Base-by-base conservation (phyloP, 352 stramenopile genomes). In the Elongisporangium prolatum region DNA sequence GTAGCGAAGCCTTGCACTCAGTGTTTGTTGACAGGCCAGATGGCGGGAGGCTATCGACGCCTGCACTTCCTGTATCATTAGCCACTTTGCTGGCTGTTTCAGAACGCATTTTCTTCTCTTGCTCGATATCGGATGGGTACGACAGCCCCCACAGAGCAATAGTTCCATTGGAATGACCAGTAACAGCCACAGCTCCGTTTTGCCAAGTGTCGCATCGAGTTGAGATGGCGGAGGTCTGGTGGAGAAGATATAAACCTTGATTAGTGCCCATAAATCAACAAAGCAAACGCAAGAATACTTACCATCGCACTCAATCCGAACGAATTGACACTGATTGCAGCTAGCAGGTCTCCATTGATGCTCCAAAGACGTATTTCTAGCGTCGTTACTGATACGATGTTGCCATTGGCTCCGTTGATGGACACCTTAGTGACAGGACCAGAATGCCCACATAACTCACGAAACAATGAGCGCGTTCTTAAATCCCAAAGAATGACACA, bases 181-280 rank as follows among this genome's bases (percentile, higher is more conserved):
- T 93, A 13, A 86, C 72, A 0, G 72, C 74, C 9, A 90, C 74
- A 18, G 90, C 80, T 3, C 84, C 84, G 48, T 59, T 72, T 50
- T 93, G 84, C 84, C 84, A 93, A 3, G 64, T 71, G 21, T 93
- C 84, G 21, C 84, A 93, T 22, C 69, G 68, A n/a, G 84, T 91
- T 14, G 77, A 83, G 8, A 91, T 68, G 4, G 71, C 72, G 17
- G 61, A 70, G 0, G 77, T 89, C 80, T 90, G 61, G 10, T 9
- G 49, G 18, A 57, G 20, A 22, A 10, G 20, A 9, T n/a, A 54
- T 2, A 28, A 56, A 38, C 56, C 44, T 11, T 61, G 52, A n/a
- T 57, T 52, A 48, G 16, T 50, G 17, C 10, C 14, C 22, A n/a
- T 6, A 21, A 21, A 58, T 4, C 44, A 14, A 57, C 17, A 22